phyloP scores from a whole-genome alignment of 768 basidiomycete genomes.

The Coprinopsis cinerea region DNA sequence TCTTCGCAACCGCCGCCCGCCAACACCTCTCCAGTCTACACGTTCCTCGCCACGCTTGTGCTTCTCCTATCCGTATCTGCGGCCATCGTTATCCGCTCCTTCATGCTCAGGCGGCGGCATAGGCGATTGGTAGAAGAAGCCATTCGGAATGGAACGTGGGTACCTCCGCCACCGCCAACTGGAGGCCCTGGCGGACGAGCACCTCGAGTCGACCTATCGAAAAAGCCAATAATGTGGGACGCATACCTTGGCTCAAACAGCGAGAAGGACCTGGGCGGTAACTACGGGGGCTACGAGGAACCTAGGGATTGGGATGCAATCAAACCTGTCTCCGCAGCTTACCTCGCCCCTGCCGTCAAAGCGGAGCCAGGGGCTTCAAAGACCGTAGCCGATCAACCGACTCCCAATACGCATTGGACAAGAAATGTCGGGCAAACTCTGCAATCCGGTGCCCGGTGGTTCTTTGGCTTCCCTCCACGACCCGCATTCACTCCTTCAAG shows the following conservation, averaged over 20 bases:
- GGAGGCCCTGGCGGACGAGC: constrained; percentile 15
- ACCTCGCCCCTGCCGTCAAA: constrained; percentile 4
- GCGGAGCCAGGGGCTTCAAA: background rate
- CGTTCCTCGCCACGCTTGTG: constrained; percentile 59
- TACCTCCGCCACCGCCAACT: constrained; percentile 30
- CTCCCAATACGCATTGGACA: no score
- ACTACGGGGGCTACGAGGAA: constrained; percentile 3
- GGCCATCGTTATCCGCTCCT: constrained; percentile 60
- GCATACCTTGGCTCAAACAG: constrained; percentile 31
- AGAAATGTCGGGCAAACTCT: no score
- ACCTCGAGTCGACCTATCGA: constrained; percentile 32
- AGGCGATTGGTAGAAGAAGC: constrained; percentile 55
- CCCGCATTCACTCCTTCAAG: no score
- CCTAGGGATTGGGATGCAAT: constrained; percentile 16
- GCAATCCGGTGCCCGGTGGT: no score
- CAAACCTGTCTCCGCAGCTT: constrained; percentile 15
- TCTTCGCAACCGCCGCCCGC: constrained; percentile 7
- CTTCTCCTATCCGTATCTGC: constrained; percentile 63
- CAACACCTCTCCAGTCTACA: constrained; percentile 31
- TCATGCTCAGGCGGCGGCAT: constrained; percentile 57
- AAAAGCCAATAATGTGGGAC: constrained; percentile 46
- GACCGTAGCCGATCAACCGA: background rate
- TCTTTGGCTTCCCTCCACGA: no score
- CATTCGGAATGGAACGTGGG: constrained; percentile 59
- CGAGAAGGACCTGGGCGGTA: constrained; percentile 6